Percentiles rank a stretch among this genome's conserved stretches.
phyloP scores from a whole-genome alignment of 768 basidiomycete genomes.

The Psilocybe azurescens region DNA sequence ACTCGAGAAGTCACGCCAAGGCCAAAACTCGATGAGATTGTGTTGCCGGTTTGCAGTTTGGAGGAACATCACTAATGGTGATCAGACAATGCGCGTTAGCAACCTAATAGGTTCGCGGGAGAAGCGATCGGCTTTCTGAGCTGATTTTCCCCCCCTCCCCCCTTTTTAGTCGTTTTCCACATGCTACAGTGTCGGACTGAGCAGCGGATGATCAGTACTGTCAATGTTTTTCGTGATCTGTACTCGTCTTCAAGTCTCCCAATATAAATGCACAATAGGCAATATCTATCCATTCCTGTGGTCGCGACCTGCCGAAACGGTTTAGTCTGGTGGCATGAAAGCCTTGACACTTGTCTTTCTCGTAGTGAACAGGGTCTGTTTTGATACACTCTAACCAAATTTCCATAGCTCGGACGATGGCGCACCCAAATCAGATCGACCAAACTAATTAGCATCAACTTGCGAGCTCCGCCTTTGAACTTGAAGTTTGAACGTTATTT shows the following conservation, averaged over 20 bases:
- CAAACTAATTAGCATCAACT: too few relatives aligned
- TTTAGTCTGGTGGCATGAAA: neutral
- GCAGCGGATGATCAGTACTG: neutral
- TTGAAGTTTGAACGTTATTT: too few relatives aligned
- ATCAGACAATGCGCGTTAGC: neutral
- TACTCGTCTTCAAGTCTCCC: neutral
- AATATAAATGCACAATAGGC: neutral
- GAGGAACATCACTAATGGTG: too few relatives aligned
- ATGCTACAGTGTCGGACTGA: neutral
- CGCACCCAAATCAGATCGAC: too few relatives aligned
- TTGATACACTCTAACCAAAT: too few relatives aligned
- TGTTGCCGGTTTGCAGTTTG: neutral
- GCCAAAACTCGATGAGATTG: too few relatives aligned
- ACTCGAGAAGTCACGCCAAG: too few relatives aligned
- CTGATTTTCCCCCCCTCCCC: neutral
- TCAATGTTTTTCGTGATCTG: neutral
- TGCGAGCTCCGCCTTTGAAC: too few relatives aligned
- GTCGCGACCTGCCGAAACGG: neutral
- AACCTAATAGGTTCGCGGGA: slow-evolving; percentile 18
- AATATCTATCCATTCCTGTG: neutral
- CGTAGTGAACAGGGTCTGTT: neutral
- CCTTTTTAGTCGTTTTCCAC: neutral
- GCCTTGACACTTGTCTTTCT: neutral
- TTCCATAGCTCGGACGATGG: too few relatives aligned
- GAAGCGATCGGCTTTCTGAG: slow-evolving; percentile 3